Evolutionary conservation across 2,329 filamentous ascomycete genomes (phyloP).

Genomic region (Calonectria crousiana): DNA sequence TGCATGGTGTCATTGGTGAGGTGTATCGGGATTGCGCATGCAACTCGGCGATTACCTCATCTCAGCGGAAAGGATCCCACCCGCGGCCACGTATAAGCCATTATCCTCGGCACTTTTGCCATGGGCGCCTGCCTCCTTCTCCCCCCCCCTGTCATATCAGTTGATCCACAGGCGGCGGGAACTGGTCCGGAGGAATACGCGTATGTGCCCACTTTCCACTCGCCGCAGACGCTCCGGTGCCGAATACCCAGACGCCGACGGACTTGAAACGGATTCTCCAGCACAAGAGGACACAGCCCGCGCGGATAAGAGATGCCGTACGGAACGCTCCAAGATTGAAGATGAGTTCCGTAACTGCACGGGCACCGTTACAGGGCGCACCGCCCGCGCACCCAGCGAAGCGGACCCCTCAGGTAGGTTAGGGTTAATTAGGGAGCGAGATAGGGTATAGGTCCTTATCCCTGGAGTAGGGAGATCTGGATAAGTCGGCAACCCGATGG

Average conservation of each 20-base stretch:
- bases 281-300: neutral
- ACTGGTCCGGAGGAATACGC: neutral
- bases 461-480: slow-evolving; percentile 40
- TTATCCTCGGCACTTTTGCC: neutral
- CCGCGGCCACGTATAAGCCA: neutral
- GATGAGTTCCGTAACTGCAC: slow-evolving; percentile 17
- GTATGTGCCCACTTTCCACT: neutral
- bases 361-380: slow-evolving; percentile 6
- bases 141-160: neutral
- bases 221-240: neutral
- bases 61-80: neutral
- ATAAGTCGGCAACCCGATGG: slow-evolving; percentile 44
- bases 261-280: slow-evolving; percentile 21
- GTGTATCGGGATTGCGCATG: neutral
- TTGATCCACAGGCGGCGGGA: neutral
- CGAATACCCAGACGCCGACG: slow-evolving; percentile 14
- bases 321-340: slow-evolving; percentile 18
- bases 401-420: slow-evolving; percentile 11
- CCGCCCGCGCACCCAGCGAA: neutral
- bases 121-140: neutral
- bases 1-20: neutral
- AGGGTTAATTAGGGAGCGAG: slow-evolving; percentile 28
- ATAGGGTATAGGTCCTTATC: slow-evolving; percentile 26
- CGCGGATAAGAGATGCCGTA: slow-evolving; percentile 24
- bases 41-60: slow-evolving; percentile 7